These are phyloP conservation scores for Danielia reshetovae DNA, from an alignment of 805 yeast species.

Conservation along the genomic window DNA sequence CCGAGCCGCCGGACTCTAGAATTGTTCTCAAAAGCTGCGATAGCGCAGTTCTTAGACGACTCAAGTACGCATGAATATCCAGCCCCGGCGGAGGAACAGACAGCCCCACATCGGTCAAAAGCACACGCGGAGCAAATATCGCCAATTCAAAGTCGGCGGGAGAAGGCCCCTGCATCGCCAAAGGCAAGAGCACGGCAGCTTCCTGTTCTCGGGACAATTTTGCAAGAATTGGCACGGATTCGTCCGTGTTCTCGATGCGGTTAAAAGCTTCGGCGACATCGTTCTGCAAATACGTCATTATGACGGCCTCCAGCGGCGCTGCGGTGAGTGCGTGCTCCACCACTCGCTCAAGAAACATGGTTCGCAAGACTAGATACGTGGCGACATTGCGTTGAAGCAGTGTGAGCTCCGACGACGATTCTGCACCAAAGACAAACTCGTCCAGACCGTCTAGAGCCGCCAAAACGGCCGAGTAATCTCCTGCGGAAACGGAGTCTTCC, in stretches of 20 bases:
- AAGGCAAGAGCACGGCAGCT: constrained; percentile 10
- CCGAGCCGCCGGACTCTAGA: background rate
- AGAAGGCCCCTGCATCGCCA: constrained; percentile 10
- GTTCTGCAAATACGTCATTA: constrained; percentile 5
- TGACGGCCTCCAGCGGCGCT: constrained; percentile 1
- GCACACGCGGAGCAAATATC: constrained; percentile 4
- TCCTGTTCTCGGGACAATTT: constrained; percentile 8
- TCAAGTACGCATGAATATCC: background rate
- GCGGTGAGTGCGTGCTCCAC: constrained; percentile 2
- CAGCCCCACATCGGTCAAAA: constrained; percentile 5
- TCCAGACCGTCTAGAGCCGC: constrained; percentile 1
- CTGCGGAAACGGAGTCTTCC: constrained; percentile 1
- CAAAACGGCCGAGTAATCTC: constrained; percentile 5
- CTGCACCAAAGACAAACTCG: constrained; percentile 1
- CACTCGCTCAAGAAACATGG: constrained; percentile 10
- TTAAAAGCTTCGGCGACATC: constrained; percentile 4
- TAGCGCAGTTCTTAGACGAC: constrained; percentile 5
- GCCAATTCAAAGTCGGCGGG: constrained; percentile 1
- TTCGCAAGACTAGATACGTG: constrained; percentile 8
- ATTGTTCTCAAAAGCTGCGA: constrained; percentile 1
- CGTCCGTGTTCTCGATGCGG: background rate
- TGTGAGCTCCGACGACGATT: constrained; percentile 1
- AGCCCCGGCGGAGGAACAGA: background rate
- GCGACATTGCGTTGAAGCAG: constrained; percentile 5
- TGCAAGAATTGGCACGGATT: background rate